These are phyloP conservation scores for Fusarium sp. DNA, from an alignment of 2,329 filamentous ascomycete species.

Conservation along the genomic window DNA sequence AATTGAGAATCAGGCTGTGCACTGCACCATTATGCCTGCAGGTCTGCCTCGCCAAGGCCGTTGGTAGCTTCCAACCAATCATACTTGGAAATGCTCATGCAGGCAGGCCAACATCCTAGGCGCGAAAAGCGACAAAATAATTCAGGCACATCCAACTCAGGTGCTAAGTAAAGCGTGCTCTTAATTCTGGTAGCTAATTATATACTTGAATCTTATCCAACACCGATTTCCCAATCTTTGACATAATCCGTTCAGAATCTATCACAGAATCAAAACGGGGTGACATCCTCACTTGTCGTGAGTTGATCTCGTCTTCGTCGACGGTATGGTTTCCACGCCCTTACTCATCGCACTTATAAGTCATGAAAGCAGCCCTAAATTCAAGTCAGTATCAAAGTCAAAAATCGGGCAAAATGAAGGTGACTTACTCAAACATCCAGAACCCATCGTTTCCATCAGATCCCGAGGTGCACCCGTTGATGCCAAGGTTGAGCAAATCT, in stretches of 20 bases:
- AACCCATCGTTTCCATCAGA: not conserved
- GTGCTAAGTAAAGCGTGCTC: too few relatives aligned
- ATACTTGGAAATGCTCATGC: too few relatives aligned
- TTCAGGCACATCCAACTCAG: too few relatives aligned
- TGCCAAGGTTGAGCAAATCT: not conserved
- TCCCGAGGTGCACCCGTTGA: slow-evolving; percentile 11
- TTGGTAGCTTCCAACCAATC: too few relatives aligned
- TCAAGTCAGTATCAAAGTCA: fast-evolving
- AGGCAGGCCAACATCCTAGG: too few relatives aligned
- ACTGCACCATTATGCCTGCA: too few relatives aligned
- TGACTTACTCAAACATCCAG: slow-evolving; percentile 23
- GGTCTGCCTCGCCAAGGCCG: too few relatives aligned
- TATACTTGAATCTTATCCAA: not conserved
- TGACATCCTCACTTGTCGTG: fast-evolving
- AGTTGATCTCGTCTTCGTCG: not conserved
- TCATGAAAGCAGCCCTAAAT: not conserved
- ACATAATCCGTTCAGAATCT: too few relatives aligned
- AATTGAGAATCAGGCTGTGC: too few relatives aligned
- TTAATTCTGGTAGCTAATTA: too few relatives aligned
- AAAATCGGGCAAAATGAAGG: fast-evolving
- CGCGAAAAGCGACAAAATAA: too few relatives aligned
- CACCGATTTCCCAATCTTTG: too few relatives aligned
- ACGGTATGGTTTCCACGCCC: fast-evolving
- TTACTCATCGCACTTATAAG: not conserved
- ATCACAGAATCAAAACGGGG: fast-evolving